Conservation (phyloP, 2,329 filamentous ascomycete species). For the Hypomyces perniciosus region DNA sequence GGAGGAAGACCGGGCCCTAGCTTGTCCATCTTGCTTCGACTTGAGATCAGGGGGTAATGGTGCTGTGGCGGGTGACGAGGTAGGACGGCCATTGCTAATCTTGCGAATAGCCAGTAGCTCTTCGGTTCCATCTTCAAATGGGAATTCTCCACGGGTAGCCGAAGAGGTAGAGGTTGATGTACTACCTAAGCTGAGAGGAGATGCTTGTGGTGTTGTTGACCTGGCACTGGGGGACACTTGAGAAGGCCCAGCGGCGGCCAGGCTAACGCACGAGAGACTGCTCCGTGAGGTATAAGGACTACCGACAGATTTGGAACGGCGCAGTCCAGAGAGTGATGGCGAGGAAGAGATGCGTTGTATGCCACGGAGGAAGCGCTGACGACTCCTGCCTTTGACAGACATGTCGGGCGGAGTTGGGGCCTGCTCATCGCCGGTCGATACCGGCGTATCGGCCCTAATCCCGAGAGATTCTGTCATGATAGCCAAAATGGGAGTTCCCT, state of each 20-base stretch:
- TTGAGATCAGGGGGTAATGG: constrained; percentile 60
- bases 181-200: constrained; percentile 32
- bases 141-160: constrained; percentile 35
- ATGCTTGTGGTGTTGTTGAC: constrained; percentile 32
- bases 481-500: background rate
- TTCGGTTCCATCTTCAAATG: constrained; percentile 36
- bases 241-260: constrained; percentile 35
- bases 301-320: constrained; percentile 59
- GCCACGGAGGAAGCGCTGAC: constrained; percentile 64
- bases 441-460: constrained; percentile 13
- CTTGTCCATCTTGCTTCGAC: constrained; percentile 28
- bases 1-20: constrained; percentile 14
- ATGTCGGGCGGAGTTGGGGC: constrained; percentile 21
- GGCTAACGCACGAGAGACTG: constrained; percentile 50
- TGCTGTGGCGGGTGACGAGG: constrained; percentile 42
- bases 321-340: constrained; percentile 60
- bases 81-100: constrained; percentile 43
- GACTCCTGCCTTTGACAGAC: constrained; percentile 54
- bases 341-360: constrained; percentile 80
- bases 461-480: constrained; percentile 8
- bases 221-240: constrained; percentile 22
- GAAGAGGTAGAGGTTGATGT: constrained; percentile 34
- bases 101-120: constrained; percentile 48
- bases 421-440: constrained; percentile 19
- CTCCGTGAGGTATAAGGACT: constrained; percentile 58